These are phyloP conservation scores for Lachancea sp. DNA, from an alignment of 805 yeast genomes.

Conservation along the genomic window DNA sequence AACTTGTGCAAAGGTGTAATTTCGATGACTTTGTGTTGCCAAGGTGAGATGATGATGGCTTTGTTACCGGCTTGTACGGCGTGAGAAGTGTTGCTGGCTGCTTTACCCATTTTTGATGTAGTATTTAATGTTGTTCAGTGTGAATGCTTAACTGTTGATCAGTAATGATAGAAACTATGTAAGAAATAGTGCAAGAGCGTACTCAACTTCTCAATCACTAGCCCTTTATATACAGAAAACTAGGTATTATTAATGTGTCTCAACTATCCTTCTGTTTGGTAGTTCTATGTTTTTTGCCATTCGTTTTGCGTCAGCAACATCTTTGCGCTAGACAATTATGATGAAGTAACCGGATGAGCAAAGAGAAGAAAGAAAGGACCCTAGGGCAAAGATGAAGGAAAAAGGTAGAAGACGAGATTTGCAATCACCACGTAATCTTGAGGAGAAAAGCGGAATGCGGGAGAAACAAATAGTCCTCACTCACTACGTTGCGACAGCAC, in stretches of 20 bases:
- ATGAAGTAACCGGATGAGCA: conserved; percentile 1
- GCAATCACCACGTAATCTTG: too few species aligned
- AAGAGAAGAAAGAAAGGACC: neutral
- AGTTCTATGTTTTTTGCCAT: neutral
- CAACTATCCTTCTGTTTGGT: neutral
- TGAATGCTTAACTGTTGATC: too few species aligned
- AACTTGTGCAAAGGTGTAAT: conserved; percentile 8
- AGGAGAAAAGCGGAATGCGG: too few species aligned
- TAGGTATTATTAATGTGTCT: too few species aligned
- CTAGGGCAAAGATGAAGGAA: neutral
- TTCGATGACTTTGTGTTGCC: conserved; percentile 12
- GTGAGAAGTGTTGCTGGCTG: conserved; percentile 11
- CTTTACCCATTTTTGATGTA: conserved; percentile 12
- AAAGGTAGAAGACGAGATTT: neutral
- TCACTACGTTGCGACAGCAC: too few species aligned
- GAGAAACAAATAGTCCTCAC: too few species aligned
- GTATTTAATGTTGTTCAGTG: too few species aligned
- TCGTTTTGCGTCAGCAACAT: neutral
- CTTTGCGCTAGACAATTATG: neutral
- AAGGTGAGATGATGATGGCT: conserved; percentile 10
- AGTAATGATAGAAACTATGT: too few species aligned
- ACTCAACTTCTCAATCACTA: too few species aligned
- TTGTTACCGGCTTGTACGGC: conserved; percentile 13
- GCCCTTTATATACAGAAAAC: neutral
- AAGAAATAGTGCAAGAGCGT: too few species aligned